Conservation (phyloP, 768 basidiomycete genomes). For the Pleurotus platypus region DNA sequence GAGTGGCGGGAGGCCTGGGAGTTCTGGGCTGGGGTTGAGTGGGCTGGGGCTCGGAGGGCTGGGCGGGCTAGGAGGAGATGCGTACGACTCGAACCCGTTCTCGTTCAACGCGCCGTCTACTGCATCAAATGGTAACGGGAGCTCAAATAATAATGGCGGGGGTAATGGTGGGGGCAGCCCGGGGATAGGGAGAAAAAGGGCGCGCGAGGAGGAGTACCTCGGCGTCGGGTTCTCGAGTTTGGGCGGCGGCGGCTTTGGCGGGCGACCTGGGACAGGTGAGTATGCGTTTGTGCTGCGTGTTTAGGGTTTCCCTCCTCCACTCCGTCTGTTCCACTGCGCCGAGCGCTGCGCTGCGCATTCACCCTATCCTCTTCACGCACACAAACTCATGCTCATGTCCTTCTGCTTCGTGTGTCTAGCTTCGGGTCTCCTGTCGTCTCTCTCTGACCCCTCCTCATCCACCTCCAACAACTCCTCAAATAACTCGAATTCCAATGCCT, state of each 20-base stretch:
- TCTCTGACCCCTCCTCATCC: conserved; percentile 8
- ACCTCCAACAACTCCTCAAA: conserved; percentile 21
- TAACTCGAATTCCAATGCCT: no score
- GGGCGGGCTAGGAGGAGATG: not conserved
- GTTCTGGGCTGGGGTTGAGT: not conserved
- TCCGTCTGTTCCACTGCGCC: not conserved
- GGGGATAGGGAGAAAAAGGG: not conserved
- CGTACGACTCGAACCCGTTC: conserved; percentile 50
- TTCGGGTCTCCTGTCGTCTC: not conserved
- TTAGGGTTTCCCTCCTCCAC: not conserved
- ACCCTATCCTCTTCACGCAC: no score
- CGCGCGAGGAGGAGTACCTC: not conserved
- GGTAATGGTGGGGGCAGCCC: no score
- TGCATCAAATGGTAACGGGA: no score
- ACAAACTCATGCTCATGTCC: not conserved
- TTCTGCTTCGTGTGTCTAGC: no score
- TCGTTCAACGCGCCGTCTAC: conserved; percentile 37
- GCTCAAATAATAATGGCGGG: no score
- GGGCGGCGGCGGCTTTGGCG: not conserved
- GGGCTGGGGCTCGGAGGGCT: not conserved
- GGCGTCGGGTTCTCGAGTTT: not conserved
- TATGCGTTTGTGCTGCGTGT: conserved; percentile 1
- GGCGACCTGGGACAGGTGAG: conserved; percentile 6
- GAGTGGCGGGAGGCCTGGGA: not conserved
- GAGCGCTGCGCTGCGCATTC: no score